These are phyloP conservation scores for Plectranthus barbatus DNA, from an alignment of 257 asterid genomes.

Conservation along the genomic window DNA sequence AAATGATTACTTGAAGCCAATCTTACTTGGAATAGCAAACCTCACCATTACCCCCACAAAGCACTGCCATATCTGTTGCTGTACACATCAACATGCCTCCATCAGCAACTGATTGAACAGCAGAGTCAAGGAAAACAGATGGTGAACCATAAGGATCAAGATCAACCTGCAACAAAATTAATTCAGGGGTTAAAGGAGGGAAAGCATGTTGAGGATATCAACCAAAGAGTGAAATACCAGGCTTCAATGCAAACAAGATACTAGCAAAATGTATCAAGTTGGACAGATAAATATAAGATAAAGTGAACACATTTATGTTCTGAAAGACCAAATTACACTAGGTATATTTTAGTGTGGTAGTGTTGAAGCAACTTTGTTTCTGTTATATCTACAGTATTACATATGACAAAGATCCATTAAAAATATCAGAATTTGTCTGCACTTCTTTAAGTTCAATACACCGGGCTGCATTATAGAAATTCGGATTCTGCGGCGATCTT, in stretches of 20 bases:
- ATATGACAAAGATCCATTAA: background rate
- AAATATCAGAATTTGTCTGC: constrained; percentile 3
- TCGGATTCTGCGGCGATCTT: background rate
- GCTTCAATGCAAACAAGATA: background rate
- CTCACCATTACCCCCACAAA: constrained; percentile 93
- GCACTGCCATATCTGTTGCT: constrained; percentile 98
- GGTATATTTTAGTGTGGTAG: background rate
- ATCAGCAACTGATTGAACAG: constrained; percentile 85
- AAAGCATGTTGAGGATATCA: background rate
- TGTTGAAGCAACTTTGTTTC: background rate
- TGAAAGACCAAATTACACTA: background rate
- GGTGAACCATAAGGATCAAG: constrained; percentile 99
- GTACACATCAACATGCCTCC: constrained; percentile 96
- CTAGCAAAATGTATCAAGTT: background rate
- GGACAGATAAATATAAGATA: background rate
- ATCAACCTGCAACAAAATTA: constrained; percentile 57
- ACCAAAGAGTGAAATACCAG: background rate
- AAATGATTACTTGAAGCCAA: constrained; percentile 4
- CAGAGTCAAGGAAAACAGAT: constrained; percentile 89
- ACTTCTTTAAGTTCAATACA: background rate
- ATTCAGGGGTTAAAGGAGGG: constrained; percentile 2
- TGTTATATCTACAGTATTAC: background rate
- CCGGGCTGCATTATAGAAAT: background rate
- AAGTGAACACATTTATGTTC: background rate
- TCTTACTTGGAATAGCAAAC: constrained; percentile 99